Percentiles rank a stretch among this genome's conserved stretches.
These are phyloP conservation scores for Alternaria arborescens DNA, from an alignment of 2,329 filamentous ascomycete genomes.

Conservation along the genomic window DNA sequence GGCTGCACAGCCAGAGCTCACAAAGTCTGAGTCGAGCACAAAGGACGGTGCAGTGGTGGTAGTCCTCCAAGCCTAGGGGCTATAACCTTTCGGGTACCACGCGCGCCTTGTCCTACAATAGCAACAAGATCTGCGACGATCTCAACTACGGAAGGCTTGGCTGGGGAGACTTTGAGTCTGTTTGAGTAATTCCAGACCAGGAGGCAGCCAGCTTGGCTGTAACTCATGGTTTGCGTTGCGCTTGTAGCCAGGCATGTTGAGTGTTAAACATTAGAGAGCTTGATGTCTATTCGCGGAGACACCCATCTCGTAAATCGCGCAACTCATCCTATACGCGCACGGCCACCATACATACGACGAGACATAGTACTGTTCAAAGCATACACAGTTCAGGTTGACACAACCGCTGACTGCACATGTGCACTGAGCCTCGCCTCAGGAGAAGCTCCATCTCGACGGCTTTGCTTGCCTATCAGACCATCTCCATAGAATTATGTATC, in stretches of 20 bases:
- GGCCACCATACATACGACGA: conserved; percentile 54
- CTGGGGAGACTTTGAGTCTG: conserved; percentile 3
- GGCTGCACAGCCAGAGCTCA: conserved; percentile 2
- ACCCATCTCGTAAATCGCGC: background rate
- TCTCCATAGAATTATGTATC: conserved; percentile 12
- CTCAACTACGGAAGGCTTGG: conserved; percentile 3
- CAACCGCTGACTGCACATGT: conserved; percentile 49
- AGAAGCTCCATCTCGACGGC: conserved; percentile 16
- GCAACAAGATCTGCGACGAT: conserved; percentile 4
- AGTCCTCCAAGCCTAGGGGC: conserved; percentile 1
- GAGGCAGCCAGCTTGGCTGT: background rate
- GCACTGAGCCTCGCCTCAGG: conserved; percentile 14
- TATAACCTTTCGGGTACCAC: conserved; percentile 10
- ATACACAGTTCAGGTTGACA: conserved; percentile 52
- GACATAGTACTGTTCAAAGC: conserved; percentile 47
- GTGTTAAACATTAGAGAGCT: background rate
- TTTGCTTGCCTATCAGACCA: conserved; percentile 1
- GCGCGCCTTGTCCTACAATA: conserved; percentile 13
- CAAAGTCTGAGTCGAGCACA: background rate
- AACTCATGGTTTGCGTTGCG: conserved; percentile 1
- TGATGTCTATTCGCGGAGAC: conserved; percentile 1
- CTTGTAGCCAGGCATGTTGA: background rate
- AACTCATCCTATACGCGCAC: conserved; percentile 37
- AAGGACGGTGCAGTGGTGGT: background rate
- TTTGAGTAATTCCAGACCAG: conserved; percentile 4